phyloP scores from a whole-genome alignment of 805 yeast species.

The Pichia nanzhaoensis region DNA sequence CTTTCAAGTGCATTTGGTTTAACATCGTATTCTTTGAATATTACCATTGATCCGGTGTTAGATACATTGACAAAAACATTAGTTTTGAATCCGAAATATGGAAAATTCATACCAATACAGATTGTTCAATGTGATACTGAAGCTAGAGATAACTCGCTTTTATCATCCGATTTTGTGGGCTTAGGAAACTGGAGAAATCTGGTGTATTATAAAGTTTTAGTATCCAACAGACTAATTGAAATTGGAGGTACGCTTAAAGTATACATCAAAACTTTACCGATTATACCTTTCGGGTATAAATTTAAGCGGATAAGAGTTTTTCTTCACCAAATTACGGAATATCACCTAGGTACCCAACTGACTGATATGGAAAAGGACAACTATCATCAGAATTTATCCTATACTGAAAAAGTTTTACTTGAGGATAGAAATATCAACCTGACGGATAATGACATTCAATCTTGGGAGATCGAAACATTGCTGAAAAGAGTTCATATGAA shows the following conservation, averaged over 20 bases:
- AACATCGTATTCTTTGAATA: conserved; percentile 16
- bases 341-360: conserved; percentile 6
- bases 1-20: conserved; percentile 18
- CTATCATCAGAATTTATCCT: conserved; percentile 7
- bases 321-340: conserved; percentile 22
- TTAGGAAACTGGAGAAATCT: conserved; percentile 30
- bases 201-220: conserved; percentile 20
- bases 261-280: conserved; percentile 22
- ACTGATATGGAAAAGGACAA: background rate
- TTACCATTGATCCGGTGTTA: conserved; percentile 13
- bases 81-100: conserved; percentile 1
- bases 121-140: conserved; percentile 15
- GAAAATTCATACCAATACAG: conserved; percentile 7
- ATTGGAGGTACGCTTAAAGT: conserved; percentile 17
- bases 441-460: conserved; percentile 7
- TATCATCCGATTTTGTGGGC: conserved; percentile 13
- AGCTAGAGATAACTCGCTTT: background rate
- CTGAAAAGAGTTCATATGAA: conserved; percentile 11
- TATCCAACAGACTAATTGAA: conserved; percentile 16
- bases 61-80: conserved; percentile 15
- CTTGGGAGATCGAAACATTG: conserved; percentile 5
- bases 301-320: conserved; percentile 19
- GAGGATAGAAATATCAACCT: conserved; percentile 1
- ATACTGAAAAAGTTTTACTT: conserved; percentile 18
- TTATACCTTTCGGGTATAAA: conserved; percentile 15